phyloP scores from a whole-genome alignment of 768 basidiomycete species.

The Hemileccinum impolitum region DNA sequence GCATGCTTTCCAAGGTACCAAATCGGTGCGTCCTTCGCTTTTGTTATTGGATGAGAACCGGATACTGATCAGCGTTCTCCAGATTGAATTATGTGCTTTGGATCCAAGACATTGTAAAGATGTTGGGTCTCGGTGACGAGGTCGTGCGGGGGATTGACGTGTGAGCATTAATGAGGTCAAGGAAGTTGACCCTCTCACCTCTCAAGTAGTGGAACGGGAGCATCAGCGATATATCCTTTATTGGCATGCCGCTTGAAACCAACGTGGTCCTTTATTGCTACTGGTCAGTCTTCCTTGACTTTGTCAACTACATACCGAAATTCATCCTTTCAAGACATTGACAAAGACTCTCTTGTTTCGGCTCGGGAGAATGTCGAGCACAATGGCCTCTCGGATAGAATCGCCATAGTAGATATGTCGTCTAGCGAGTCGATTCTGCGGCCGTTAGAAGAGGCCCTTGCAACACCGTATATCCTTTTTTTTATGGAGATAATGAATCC shows the following conservation, averaged over 20 bases:
- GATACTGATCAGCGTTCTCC: not conserved
- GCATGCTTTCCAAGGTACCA: slow-evolving; percentile 49
- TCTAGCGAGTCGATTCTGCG: slow-evolving; percentile 43
- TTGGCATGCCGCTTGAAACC: slow-evolving; percentile 55
- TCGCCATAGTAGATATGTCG: slow-evolving; percentile 43
- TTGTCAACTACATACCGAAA: not conserved
- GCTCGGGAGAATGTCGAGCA: slow-evolving; percentile 55
- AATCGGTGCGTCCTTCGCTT: slow-evolving; percentile 49
- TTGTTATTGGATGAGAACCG: not conserved
- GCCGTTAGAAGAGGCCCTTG: slow-evolving; percentile 11
- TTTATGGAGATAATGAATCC: not conserved
- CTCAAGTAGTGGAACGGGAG: slow-evolving; percentile 74
- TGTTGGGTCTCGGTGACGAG: slow-evolving; percentile 20
- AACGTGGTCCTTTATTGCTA: slow-evolving; percentile 61
- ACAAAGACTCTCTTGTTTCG: slow-evolving; percentile 51
- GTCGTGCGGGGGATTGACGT: slow-evolving; percentile 64
- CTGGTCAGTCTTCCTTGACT: slow-evolving; percentile 43
- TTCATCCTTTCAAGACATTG: slow-evolving; percentile 54
- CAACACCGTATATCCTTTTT: slow-evolving; percentile 3
- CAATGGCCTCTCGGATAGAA: slow-evolving; percentile 54
- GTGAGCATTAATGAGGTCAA: slow-evolving; percentile 39
- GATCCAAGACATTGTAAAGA: slow-evolving; percentile 66
- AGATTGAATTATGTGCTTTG: slow-evolving; percentile 88
- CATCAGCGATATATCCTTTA: slow-evolving; percentile 86
- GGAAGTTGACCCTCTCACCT: not conserved